Conservation (phyloP, 768 basidiomycete genomes). For the Cyathus striatus region DNA sequence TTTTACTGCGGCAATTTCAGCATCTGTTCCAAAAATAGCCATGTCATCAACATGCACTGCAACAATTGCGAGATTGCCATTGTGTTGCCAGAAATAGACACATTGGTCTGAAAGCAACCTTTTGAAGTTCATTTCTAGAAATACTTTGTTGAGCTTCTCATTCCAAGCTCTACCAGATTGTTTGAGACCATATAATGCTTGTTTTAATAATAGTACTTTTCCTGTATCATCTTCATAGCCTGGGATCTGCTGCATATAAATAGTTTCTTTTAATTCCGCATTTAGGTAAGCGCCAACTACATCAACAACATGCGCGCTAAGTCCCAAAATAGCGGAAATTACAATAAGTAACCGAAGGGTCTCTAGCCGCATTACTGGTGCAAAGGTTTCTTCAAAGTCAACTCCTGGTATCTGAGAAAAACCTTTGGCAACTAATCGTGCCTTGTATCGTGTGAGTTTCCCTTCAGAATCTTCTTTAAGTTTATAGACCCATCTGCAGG, state of each 20-base stretch:
- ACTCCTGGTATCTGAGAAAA: constrained; percentile 30
- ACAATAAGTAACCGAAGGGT: constrained; percentile 15
- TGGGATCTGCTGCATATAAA: constrained; percentile 1
- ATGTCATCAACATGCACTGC: background rate
- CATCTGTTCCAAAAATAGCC: background rate
- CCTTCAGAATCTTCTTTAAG: constrained; percentile 11
- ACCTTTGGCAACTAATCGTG: constrained; percentile 30
- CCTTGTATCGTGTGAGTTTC: constrained; percentile 26
- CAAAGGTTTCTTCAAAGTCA: constrained; percentile 27
- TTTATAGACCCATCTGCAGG: background rate
- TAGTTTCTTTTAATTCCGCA: background rate
- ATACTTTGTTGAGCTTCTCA: background rate
- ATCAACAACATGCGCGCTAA: background rate
- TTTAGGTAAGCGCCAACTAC: constrained; percentile 3
- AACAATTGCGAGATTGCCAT: background rate
- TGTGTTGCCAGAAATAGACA: background rate
- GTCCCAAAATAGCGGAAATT: constrained; percentile 2
- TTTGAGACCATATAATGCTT: background rate
- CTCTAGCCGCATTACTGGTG: constrained; percentile 17
- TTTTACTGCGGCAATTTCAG: background rate
- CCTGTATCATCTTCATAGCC: background rate
- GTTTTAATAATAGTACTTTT: background rate
- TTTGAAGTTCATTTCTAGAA: background rate
- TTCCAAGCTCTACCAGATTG: background rate
- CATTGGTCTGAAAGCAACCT: background rate